Evolutionary conservation across 2,329 filamentous ascomycete species (phyloP), one percentile per base, ranked within the genome.

Genomic region (Bipolaris sorokiniana): DNA sequence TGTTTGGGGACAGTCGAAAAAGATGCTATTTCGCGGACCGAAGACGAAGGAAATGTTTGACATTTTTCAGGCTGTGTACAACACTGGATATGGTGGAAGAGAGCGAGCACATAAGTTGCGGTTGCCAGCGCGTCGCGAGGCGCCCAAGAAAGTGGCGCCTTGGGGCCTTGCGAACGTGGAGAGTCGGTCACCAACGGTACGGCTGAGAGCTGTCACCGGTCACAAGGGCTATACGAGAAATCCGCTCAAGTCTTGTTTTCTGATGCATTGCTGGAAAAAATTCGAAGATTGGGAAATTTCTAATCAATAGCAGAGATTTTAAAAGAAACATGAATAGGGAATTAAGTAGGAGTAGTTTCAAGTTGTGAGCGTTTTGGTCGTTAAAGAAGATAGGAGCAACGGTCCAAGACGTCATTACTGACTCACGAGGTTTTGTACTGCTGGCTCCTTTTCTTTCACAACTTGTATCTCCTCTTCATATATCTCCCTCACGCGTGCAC

Each of bases 1-100:
- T 70, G 68, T 60, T 51, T 70, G 70, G 2, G 71, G 72, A 48
- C 70, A 69, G 62, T 76, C 73, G 37, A 76, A 76, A 62, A 75
- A 76, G 53, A 76, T 73, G 23, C 64, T 69, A 40, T 74, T 70
- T 53, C 71, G 68, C n/a, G 73, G 73, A 1, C 73, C 73, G 48
- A 76, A 76, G 13, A 75, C 63, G 51, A 75, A 74, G 2, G 69
- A 69, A 58, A 76, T 67, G 57, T 70, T 69, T 20, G 72, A 65
- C 71, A 75, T 75, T 23, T 42, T 28, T 42, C 38, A 34, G 26
- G 10, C 20, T 31, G 23, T 10, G 42, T 36, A 37, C 40, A 22
- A 41, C 22, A 20, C 3, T 31, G 31, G 16, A 10, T 46, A 42
- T 18, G 28, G 51, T 36, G 40, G 44, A 34, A 20, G 37, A 40